phyloP scores from a whole-genome alignment of 2,329 filamentous ascomycete genomes.

The Mycosphaerella sp. region DNA sequence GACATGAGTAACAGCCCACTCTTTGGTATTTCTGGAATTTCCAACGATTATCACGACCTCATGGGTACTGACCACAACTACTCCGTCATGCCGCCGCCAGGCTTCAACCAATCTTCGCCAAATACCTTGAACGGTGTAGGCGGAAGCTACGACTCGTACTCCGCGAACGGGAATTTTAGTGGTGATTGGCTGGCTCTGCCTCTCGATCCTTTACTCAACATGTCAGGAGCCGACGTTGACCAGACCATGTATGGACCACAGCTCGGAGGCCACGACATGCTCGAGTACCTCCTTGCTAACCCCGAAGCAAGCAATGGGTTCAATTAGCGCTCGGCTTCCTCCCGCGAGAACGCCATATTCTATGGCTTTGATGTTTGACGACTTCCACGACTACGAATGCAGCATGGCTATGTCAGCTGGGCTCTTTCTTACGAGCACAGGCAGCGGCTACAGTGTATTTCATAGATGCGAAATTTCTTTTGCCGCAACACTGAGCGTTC shows the following conservation, averaged over 20 bases:
- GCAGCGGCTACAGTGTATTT: neutral
- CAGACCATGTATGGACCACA: constrained; percentile 55
- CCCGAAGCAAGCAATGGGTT: constrained; percentile 3
- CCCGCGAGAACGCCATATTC: neutral
- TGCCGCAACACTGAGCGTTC: no score
- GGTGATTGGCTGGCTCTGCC: constrained; percentile 59
- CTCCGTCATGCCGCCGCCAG: constrained; percentile 46
- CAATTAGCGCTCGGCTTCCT: neutral
- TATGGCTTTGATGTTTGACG: neutral
- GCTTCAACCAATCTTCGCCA: constrained; percentile 32
- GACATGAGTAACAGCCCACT: constrained; percentile 19
- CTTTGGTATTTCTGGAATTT: constrained; percentile 40
- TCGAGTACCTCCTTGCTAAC: constrained; percentile 40
- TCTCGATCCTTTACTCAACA: constrained; percentile 54
- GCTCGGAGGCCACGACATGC: constrained; percentile 52
- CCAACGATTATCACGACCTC: constrained; percentile 41
- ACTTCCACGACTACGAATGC: neutral
- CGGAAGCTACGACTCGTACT: constrained; percentile 20
- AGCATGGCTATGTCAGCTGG: neutral
- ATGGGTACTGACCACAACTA: constrained; percentile 36
- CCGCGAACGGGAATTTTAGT: constrained; percentile 26
- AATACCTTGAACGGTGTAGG: constrained; percentile 27
- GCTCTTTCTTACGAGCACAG: constrained; percentile 4
- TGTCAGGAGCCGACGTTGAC: constrained; percentile 53
- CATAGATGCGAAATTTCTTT: neutral